Percentiles rank a stretch among this genome's conserved stretches.
Evolutionary conservation across 2,329 filamentous ascomycete species (phyloP).

Genomic region (Exophiala dermatitidis): DNA sequence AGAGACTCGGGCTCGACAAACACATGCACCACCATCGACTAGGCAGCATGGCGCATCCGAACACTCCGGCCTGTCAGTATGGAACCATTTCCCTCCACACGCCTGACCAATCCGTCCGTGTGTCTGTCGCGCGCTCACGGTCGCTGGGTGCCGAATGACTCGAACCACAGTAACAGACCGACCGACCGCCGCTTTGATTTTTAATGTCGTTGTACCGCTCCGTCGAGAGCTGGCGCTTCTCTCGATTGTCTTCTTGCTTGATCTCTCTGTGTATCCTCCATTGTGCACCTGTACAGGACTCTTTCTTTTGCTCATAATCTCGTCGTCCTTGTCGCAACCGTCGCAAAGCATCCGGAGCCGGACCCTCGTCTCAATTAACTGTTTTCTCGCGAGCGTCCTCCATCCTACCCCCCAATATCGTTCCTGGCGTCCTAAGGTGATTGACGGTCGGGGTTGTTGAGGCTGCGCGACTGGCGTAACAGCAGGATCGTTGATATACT

Average conservation of each 20-base stretch:
- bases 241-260: not conserved
- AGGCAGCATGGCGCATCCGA: conserved; percentile 18
- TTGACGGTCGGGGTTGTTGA: not conserved
- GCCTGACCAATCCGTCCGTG: conserved; percentile 12
- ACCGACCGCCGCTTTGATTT: too few species aligned
- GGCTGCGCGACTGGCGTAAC: conserved; percentile 1
- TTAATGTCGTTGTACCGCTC: too few species aligned
- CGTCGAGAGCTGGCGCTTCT: too few species aligned
- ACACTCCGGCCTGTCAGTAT: conserved; percentile 14
- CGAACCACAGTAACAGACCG: not conserved
- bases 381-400: too few species aligned
- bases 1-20: not conserved
- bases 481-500: conserved; percentile 6
- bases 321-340: not conserved
- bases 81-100: not conserved
- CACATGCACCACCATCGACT: conserved; percentile 15
- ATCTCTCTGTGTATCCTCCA: not conserved
- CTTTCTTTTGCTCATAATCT: not conserved
- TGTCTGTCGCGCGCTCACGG: not conserved
- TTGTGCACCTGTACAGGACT: not conserved
- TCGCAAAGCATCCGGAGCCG: not conserved
- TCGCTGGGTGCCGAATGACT: not conserved
- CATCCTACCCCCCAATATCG: not conserved
- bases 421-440: not conserved
- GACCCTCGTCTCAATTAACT: too few species aligned